Conservation (phyloP, 768 basidiomycete species). For the Boletus reticulatus region DNA sequence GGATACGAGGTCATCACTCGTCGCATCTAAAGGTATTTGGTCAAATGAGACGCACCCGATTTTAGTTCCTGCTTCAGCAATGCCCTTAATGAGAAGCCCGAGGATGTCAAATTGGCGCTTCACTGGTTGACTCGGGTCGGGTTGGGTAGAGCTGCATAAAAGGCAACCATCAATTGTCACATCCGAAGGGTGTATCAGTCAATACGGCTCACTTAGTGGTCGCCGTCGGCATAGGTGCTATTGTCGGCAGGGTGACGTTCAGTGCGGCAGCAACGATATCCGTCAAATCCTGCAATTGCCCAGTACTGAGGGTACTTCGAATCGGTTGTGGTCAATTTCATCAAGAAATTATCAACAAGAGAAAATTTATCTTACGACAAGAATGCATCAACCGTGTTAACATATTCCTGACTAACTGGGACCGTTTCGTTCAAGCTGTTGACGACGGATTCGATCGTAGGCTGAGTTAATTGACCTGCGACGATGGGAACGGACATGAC, state of each 20-base stretch:
- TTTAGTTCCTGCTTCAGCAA: not conserved
- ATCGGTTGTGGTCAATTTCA: not conserved
- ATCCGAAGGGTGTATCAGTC: not conserved
- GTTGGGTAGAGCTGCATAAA: not conserved
- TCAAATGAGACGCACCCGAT: not conserved
- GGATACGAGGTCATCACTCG: no score
- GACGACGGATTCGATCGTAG: not conserved
- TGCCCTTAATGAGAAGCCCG: not conserved
- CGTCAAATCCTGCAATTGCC: not conserved
- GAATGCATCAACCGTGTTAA: not conserved
- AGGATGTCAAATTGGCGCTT: not conserved
- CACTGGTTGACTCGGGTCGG: not conserved
- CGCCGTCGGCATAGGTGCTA: not conserved
- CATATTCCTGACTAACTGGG: not conserved
- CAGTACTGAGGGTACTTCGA: not conserved
- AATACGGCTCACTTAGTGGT: not conserved
- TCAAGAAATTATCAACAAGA: no score
- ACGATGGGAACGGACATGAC: conserved; percentile 7
- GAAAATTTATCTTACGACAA: not conserved
- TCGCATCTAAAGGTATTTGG: no score
- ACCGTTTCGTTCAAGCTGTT: not conserved
- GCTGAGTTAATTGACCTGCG: not conserved
- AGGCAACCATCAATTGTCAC: not conserved
- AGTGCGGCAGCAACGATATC: not conserved
- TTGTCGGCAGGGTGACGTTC: not conserved